Percentiles rank a stretch among this genome's conserved stretches.
Conservation (phyloP, 1,139 yeast species). For the Barnettozyma hawaiiensis region DNA sequence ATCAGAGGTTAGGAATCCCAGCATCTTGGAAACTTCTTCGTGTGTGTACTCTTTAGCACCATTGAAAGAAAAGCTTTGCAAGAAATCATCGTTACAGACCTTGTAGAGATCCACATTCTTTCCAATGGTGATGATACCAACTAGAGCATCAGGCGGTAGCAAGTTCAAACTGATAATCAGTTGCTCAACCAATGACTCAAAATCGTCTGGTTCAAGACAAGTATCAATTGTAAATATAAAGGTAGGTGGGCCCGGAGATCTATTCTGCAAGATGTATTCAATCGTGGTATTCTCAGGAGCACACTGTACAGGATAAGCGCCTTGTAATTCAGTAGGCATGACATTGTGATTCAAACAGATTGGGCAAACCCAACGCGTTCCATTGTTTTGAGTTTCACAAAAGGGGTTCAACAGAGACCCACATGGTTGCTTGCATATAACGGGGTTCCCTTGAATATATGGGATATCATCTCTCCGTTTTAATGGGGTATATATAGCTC, state of each 20-base stretch:
- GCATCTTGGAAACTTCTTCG: conserved; percentile 44
- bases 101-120: conserved; percentile 62
- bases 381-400: conserved; percentile 35
- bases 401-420: conserved; percentile 57
- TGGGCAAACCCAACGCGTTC: conserved; percentile 58
- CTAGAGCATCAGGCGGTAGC: conserved; percentile 54
- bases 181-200: conserved; percentile 54
- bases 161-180: conserved; percentile 47
- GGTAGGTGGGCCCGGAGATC: conserved; percentile 36
- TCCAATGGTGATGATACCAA: conserved; percentile 59
- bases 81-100: conserved; percentile 33
- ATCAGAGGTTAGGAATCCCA: conserved; percentile 48
- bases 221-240: conserved; percentile 66
- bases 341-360: conserved; percentile 54
- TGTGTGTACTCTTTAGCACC: conserved; percentile 51
- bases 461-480: conserved; percentile 43
- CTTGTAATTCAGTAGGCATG: conserved; percentile 34
- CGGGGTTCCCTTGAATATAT: conserved; percentile 37
- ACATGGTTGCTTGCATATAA: conserved; percentile 49
- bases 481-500: conserved; percentile 63
- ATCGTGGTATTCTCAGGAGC: conserved; percentile 45
- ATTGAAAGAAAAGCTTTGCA: conserved; percentile 43
- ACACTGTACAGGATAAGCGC: conserved; percentile 11
- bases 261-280: conserved; percentile 44
- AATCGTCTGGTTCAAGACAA: conserved; percentile 44